phyloP scores from a whole-genome alignment of 176 grass and related monocot genomes.

The Eleusine coracana region DNA sequence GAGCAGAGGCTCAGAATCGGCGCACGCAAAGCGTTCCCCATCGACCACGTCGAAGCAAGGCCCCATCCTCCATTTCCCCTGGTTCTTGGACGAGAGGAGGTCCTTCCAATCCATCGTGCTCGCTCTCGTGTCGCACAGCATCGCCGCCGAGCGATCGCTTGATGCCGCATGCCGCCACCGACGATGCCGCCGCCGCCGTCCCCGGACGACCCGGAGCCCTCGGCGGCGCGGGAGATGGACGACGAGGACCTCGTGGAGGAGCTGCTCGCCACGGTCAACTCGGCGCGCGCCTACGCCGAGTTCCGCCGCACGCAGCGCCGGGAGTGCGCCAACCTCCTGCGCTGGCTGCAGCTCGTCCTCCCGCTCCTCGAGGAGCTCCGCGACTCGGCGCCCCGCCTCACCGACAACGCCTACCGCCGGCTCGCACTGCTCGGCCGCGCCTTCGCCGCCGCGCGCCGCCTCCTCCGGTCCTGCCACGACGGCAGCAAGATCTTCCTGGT shows the following conservation, averaged over 20 bases:
- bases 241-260: slow-evolving; percentile 67
- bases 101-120: neutral
- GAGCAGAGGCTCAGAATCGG: neutral
- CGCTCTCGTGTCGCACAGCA: neutral
- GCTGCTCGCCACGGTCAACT: slow-evolving; percentile 51
- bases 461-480: slow-evolving; percentile 71
- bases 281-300: slow-evolving; percentile 55
- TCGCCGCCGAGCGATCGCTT: slow-evolving; percentile 20
- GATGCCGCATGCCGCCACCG: slow-evolving; percentile 53
- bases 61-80: neutral
- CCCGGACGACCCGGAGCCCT: slow-evolving; percentile 39
- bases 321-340: slow-evolving; percentile 68
- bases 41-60: neutral
- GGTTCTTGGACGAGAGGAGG: neutral
- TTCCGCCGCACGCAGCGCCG: slow-evolving; percentile 59
- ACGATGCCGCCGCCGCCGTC: slow-evolving; percentile 19
- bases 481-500: slow-evolving; percentile 89
- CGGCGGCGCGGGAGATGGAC: slow-evolving; percentile 53
- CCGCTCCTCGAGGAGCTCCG: slow-evolving; percentile 73
- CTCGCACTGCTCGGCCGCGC: slow-evolving; percentile 49
- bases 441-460: slow-evolving; percentile 49
- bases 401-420: slow-evolving; percentile 50
- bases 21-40: slow-evolving; percentile 16
- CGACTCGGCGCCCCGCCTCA: slow-evolving; percentile 46
- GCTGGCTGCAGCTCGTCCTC: slow-evolving; percentile 70